These are phyloP conservation scores for Plasmodium adleri DNA, from an alignment of 169 alveolate genomes.

Conservation along the genomic window DNA sequence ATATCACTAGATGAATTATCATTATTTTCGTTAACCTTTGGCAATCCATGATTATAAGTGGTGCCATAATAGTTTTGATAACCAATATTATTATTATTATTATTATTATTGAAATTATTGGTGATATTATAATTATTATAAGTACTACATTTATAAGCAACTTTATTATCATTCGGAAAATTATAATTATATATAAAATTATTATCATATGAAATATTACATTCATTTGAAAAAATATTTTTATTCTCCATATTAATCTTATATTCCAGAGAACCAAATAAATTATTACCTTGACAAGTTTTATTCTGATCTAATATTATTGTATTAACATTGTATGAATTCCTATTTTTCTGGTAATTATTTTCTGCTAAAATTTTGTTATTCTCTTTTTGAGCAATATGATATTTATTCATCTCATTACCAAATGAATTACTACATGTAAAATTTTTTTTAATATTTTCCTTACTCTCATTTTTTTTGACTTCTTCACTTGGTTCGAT, in stretches of 20 bases:
- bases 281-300: not conserved
- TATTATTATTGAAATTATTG: no score
- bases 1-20: no score
- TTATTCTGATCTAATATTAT: slow-evolving; percentile 3
- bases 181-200: slow-evolving; percentile 22
- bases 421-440: not conserved
- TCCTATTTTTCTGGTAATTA: not conserved
- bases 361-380: slow-evolving; percentile 5
- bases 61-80: no score
- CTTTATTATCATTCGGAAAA: not conserved
- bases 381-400: not conserved
- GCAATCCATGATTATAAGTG: no score
- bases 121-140: no score
- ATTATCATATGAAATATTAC: slow-evolving; percentile 9
- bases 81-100: no score
- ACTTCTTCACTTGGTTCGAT: no score
- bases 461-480: slow-evolving; percentile 20
- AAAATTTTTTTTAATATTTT: slow-evolving; percentile 14
- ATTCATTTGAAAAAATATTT: not conserved
- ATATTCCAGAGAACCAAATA: no score
- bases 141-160: slow-evolving; percentile 4
- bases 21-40: no score
- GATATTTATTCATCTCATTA: slow-evolving; percentile 1
- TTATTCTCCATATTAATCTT: not conserved
- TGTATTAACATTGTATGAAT: not conserved